Base-by-base conservation (phyloP, 805 yeast genomes). In the Lachancea lanzarotensis region DNA sequence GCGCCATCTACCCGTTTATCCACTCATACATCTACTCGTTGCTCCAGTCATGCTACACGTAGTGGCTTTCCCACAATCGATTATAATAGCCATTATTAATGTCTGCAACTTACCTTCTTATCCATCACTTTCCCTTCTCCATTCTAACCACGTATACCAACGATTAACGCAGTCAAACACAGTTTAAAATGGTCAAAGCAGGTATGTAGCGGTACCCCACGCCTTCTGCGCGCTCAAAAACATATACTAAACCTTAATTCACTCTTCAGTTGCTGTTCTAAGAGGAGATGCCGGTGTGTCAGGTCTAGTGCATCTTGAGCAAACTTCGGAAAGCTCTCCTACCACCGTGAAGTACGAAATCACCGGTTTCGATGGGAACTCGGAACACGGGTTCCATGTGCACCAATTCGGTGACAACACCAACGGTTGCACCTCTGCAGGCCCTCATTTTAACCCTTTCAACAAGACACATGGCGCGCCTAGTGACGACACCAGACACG, bases 371-470 rank as follows among this genome's bases (percentile, higher is more conserved):
- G 82, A 79, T 54, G 74, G 97, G 50, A 83, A 86, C 62, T 91
- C 96, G 42, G 72, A 76, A 66, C 82, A 95, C 71, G 98, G 98
- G 43, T 91, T 93, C 96, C 98, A 93, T 78, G 74, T 93, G 65
- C 98, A 93, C 72, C 84, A 87, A 66, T 93, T 93, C 63, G 98
- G 98, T 74, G 98, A 93, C 76, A 88, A 63, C 50, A 59, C 98
- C 72, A 93, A 93, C 69, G 98, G 98, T 55, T 93, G 98, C 75
- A 91, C 96, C 49, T 86, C 96, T 55, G 96, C 97, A 45, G 97
- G 97, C 64, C 96, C 96, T 48, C 97, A 90, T 74, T 89, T 88
- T 79, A 83, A 90, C 78, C 96, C 96, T 56, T 84, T 83, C 66
- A 75, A 78, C 51, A 84, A 84, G 75, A 78, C 78, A 55, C 97